Conservation (phyloP, 805 yeast species). For the Hanseniaspora singularis region DNA sequence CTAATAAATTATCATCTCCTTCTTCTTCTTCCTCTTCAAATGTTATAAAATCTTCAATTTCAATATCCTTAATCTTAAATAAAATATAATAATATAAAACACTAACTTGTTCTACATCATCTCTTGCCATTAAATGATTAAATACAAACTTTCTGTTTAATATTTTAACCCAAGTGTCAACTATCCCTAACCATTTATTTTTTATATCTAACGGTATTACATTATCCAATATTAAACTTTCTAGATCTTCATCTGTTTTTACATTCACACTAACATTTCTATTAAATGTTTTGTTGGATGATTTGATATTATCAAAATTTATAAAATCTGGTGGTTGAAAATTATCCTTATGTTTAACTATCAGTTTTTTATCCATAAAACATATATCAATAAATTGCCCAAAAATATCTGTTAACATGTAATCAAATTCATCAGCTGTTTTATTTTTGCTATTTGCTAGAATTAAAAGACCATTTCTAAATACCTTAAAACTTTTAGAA, state of each 20-base stretch:
- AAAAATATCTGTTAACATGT: not conserved
- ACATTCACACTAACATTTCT: not conserved
- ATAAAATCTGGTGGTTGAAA: not conserved
- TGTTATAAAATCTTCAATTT: constrained; percentile 4
- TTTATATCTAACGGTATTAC: constrained; percentile 1
- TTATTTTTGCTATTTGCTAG: no score
- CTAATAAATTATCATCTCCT: not conserved
- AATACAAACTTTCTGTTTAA: not conserved
- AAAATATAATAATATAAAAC: constrained; percentile 3
- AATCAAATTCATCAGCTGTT: not conserved
- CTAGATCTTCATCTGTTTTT: not conserved
- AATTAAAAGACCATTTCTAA: constrained; percentile 2
- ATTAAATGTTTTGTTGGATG: not conserved
- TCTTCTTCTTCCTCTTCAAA: constrained; percentile 8
- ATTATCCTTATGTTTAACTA: not conserved
- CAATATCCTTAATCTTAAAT: not conserved
- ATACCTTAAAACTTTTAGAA: not conserved
- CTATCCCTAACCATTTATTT: constrained; percentile 3
- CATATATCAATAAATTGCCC: not conserved
- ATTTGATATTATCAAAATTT: not conserved
- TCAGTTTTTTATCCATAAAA: not conserved
- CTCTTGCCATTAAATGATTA: not conserved
- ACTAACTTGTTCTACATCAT: not conserved
- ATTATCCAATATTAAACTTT: not conserved
- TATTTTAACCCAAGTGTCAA: not conserved